Evolutionary conservation across 352 stramenopile species (phyloP), one percentile per base, ranked within the genome.

Genomic region (Phytophthora cactorum): DNA sequence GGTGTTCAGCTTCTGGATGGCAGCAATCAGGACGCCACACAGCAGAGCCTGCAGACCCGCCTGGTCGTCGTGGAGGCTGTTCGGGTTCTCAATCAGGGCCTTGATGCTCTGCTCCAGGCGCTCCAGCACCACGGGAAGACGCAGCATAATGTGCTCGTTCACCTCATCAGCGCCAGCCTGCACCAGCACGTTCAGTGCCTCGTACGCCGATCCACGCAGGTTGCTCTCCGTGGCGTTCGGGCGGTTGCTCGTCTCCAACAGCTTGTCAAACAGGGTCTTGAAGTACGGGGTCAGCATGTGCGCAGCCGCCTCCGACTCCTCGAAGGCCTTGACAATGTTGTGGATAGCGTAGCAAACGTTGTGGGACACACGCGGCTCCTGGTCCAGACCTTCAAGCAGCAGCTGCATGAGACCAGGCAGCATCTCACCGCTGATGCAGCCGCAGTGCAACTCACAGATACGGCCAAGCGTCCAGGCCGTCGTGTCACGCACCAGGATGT

Each of bases 341-440:
- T 98, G 95, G 67, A 99, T 97, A 10, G 96, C 97, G 61, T 98
- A 98, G 72, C 95, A 99, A 52, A 97, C 93, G 68, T 98, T 97
- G 63, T 93, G 89, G n/a, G 91, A 93, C 52, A 99, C 95, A 68
- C 88, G 88, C n/a, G 89, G 86, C 52, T 96, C 88, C 46, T 95
- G 82, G 54, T 95, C 78, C 28, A 97, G 68, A n/a, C 83, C 88
- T 53, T 91, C 74, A 3, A 97, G 69, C 31, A 98, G 73, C n/a
- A 92, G 55, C 81, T 95, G 80, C 72, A 98, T 93, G 38, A 98
- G 67, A 11, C 74, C 72, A 15, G 90, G 91, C 56, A 99, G 88
- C 61, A 96, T 94, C 49, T 98, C 90, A 7, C 80, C 74, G 22
- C 93, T 93, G 53, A 99, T 96, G 57, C 81, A 95, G 45, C 79